Evolutionary conservation across 305 asterid genomes (phyloP).

Genomic region (Fraxinus floribunda): DNA sequence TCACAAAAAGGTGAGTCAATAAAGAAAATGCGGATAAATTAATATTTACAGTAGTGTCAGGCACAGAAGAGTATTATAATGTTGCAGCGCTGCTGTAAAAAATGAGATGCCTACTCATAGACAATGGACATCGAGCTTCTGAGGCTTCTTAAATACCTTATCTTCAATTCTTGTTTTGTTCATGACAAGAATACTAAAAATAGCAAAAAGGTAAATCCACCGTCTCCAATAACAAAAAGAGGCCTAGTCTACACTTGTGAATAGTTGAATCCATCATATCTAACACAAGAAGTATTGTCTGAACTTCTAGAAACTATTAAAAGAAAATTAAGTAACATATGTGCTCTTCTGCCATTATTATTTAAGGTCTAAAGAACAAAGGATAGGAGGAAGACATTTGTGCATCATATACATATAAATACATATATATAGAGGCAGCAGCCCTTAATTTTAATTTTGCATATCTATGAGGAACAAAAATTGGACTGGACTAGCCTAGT

Average conservation of each 20-base stretch:
- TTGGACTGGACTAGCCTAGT: not conserved
- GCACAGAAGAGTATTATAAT: not conserved
- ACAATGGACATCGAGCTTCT: not conserved
- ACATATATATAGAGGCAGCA: not conserved
- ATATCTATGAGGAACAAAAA: not conserved
- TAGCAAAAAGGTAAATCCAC: not conserved
- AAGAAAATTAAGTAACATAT: not conserved
- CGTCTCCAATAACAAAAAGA: not conserved
- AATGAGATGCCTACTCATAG: not conserved
- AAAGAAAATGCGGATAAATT: not conserved
- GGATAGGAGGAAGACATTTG: not conserved
- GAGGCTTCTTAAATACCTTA: not conserved
- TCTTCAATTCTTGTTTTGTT: not conserved
- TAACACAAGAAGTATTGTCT: not conserved
- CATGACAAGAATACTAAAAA: not conserved
- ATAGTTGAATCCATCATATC: not conserved
- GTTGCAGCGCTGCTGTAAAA: not conserved
- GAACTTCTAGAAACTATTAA: not conserved
- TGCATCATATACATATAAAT: not conserved
- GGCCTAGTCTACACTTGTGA: not conserved
- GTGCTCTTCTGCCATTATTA: not conserved
- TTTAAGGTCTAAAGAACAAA: not conserved
- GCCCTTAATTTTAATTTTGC: not conserved
- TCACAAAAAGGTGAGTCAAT: not conserved
- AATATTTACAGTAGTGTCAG: not conserved